Base-by-base conservation (phyloP, 2,329 filamentous ascomycete genomes). In the Fusarium kyushuense region DNA sequence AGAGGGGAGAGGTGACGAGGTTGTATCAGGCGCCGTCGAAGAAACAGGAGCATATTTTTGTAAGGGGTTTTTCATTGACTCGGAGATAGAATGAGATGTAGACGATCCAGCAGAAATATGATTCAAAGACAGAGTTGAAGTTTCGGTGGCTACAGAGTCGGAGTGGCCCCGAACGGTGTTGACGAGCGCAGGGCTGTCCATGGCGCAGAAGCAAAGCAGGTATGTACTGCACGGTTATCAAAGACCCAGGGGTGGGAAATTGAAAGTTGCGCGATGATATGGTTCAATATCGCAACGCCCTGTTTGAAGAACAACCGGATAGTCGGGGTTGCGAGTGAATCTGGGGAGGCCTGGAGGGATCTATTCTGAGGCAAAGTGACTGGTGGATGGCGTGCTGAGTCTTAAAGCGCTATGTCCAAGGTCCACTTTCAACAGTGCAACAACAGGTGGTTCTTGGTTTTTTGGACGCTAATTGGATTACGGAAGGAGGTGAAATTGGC, bases 271-370 rank as follows among this genome's bases (percentile, higher is more conserved):
- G 72, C 72, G 72, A 74, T 74, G 72, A 59, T 48, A 69, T 64
- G 69, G 72, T 60, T 48, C 66, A 71, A 74, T 74, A 74, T 74
- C 72, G 72, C 71, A 74, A 73, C 67, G 64, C 63, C 57, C 56
- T 49, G 53, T 43, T 60, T 47, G 33, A 71, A 69, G 57, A 67
- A 36, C 71, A 58, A 60, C 54, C 51, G 52, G 54, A 55, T 23
- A 59, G 45, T 27, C 52, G 57, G 52, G 62, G 40, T 62, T 61
- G 45, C 46, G 58, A 62, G 23, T 52, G 54, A 49, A 62, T 61
- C 49, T 53, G 59, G 66, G 47, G 35, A 51, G 47, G 47, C 25
- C 29, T 25, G 47, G 32, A 49, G 47, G 30, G 36, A 51, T 35
- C 33, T 40, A 51, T 65, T 71, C 63, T 72, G 71, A 74, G 72